Percentiles rank a stretch among this genome's conserved stretches.
Evolutionary conservation across 2,329 filamentous ascomycete species (phyloP).

Genomic region (Chalaropsis ovoidea): DNA sequence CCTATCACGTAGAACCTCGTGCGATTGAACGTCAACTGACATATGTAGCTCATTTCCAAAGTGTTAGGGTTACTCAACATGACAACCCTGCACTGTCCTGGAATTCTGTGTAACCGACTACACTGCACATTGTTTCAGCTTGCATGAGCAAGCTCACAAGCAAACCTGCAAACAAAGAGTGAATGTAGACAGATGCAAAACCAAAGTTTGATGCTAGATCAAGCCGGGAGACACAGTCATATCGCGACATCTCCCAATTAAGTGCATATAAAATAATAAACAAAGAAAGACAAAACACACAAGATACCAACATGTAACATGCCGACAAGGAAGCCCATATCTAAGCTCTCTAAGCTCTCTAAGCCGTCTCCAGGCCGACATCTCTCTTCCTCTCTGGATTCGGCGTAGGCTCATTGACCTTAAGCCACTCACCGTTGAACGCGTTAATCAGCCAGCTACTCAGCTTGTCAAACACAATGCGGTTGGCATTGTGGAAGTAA

Average conservation of each 20-base stretch:
- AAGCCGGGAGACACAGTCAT: background rate
- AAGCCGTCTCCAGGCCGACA: background rate
- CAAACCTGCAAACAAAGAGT: background rate
- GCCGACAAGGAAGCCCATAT: background rate
- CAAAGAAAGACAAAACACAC: background rate
- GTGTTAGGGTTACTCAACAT: too few relatives aligned
- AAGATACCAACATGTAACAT: background rate
- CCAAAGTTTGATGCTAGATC: too few relatives aligned
- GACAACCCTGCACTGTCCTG: too few relatives aligned
- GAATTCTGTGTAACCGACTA: too few relatives aligned
- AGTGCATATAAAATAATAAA: background rate
- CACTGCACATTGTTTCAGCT: background rate
- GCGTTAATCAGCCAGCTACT: constrained; percentile 91
- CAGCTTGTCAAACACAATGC: constrained; percentile 86
- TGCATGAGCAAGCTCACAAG: background rate
- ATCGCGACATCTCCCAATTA: background rate
- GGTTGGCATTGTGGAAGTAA: constrained; percentile 85
- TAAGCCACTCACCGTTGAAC: constrained; percentile 92
- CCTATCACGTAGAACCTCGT: too few relatives aligned
- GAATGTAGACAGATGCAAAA: background rate
- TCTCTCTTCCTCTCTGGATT: constrained; percentile 29
- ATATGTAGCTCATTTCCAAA: too few relatives aligned
- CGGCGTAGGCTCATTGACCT: constrained; percentile 43
- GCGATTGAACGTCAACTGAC: too few relatives aligned
- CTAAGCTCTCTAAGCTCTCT: too few relatives aligned